Evolutionary conservation across 768 basidiomycete species (phyloP), one percentile per base, ranked within the genome.

Genomic region (Arthromyces matolae): DNA sequence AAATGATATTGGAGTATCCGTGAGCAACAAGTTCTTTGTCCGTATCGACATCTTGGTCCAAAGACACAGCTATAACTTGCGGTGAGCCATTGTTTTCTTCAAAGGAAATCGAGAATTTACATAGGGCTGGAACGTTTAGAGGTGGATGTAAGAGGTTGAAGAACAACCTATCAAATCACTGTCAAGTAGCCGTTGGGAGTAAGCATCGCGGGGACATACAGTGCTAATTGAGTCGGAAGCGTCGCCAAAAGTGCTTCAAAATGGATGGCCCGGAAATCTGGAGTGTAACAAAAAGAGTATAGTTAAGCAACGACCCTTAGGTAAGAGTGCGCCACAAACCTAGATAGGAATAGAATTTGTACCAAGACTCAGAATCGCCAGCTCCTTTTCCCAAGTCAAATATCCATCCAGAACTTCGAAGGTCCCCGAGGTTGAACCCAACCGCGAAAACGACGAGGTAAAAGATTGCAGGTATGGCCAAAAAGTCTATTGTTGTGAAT

Each of bases 21-120:
- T 99, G 95, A 0, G 79, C 91, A 38, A 96, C 79, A 8, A 98
- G 82, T 62, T 99, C 95, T 51, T 85, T 84, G 65, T 98, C 85
- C 0, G 94, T 93, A 54, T 96, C 84, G 49, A 96, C 67, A 39
- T 97, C 93, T 57, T 86, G 83, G 53, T 88, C 79, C 23, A 99
- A 73, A 12, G 93, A 95, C 12, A 99, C 89, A 40, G 89, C 89
- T 89, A 36, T 25, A 31, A 8, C 12, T 4, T 12, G n/a, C n/a
- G n/a, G n/a, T n/a, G n/a, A n/a, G n/a, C n/a, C n/a, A n/a, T n/a
- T n/a, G n/a, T n/a, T n/a, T 39, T 7, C 3, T 23, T 55, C 5
- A 49, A 40, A 25, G 8, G 18, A 27, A 50, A 37, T 25, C 34
- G 28, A n/a, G 24, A 6, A 25, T 79, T 47, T 60, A 81, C 92